These are phyloP conservation scores for Collybia sordida DNA, from an alignment of 768 basidiomycete species.

Conservation along the genomic window DNA sequence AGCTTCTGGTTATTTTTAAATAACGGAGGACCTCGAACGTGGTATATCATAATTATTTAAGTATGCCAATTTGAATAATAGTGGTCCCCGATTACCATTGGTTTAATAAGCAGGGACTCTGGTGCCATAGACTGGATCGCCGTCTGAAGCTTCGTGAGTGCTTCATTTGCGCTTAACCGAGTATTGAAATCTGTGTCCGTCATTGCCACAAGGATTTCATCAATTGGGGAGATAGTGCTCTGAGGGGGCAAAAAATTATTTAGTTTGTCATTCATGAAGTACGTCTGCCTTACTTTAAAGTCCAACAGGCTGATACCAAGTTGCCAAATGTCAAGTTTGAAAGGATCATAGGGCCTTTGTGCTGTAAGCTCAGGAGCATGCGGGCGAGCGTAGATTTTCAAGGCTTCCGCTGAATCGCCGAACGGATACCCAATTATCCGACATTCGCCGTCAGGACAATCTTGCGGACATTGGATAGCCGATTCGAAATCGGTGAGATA, in stretches of 20 bases:
- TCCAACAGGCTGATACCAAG: conserved; percentile 1
- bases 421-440: conserved; percentile 16
- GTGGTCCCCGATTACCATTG: no score
- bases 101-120: no score
- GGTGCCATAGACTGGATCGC: no score
- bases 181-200: neutral
- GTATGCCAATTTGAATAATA: no score
- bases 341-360: conserved; percentile 15
- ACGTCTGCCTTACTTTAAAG: conserved; percentile 1
- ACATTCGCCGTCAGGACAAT: conserved; percentile 12
- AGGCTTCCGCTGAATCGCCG: conserved; percentile 14
- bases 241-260: no score
- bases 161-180: conserved; percentile 3
- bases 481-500: conserved; percentile 31
- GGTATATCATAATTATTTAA: no score
- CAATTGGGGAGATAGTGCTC: conserved; percentile 7
- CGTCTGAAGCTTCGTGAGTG: neutral
- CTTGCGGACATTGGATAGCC: conserved; percentile 23
- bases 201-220: conserved; percentile 1
- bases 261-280: no score
- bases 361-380: conserved; percentile 20
- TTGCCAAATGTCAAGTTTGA: conserved; percentile 10
- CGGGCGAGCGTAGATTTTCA: conserved; percentile 18
- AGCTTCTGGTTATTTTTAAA: no score
- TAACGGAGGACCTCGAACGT: no score